Percentiles rank a stretch among this genome's conserved stretches.
These are phyloP conservation scores for Artomyces pyxidatus DNA, from an alignment of 768 basidiomycete genomes.

Conservation along the genomic window DNA sequence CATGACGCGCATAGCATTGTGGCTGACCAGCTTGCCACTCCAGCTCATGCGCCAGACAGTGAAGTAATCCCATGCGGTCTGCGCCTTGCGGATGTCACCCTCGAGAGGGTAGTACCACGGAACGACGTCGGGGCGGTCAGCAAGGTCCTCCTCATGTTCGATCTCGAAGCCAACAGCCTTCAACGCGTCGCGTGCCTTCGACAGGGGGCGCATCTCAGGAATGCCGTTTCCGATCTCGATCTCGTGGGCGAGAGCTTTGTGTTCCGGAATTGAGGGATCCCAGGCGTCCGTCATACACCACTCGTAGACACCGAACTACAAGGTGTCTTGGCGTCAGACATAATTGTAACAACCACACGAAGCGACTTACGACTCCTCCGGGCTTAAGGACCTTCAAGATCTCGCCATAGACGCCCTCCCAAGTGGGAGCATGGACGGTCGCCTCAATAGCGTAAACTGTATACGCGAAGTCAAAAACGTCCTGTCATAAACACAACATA, in stretches of 20 bases:
- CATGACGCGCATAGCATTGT: constrained; percentile 66
- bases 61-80: constrained; percentile 88
- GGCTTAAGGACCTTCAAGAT: constrained; percentile 93
- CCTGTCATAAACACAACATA: neutral
- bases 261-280: constrained; percentile 77
- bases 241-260: constrained; percentile 86
- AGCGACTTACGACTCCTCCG: constrained; percentile 73
- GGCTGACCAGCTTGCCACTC: constrained; percentile 78
- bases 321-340: neutral
- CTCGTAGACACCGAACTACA: constrained; percentile 93
- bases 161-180: constrained; percentile 79
- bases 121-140: constrained; percentile 66
- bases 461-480: constrained; percentile 3
- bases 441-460: constrained; percentile 96
- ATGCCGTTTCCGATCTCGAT: constrained; percentile 96
- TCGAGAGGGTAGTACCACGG: constrained; percentile 98
- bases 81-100: constrained; percentile 86
- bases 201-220: constrained; percentile 87
- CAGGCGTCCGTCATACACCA: constrained; percentile 98
- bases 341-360: neutral
- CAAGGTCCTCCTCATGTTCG: constrained; percentile 90
- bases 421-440: constrained; percentile 91
- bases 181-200: constrained; percentile 66
- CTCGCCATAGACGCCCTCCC: constrained; percentile 92
- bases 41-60: constrained; percentile 87